Evolutionary conservation across 176 grass and related monocot species (phyloP), one percentile per base, ranked within the genome.

Genomic region (Canna indica): DNA sequence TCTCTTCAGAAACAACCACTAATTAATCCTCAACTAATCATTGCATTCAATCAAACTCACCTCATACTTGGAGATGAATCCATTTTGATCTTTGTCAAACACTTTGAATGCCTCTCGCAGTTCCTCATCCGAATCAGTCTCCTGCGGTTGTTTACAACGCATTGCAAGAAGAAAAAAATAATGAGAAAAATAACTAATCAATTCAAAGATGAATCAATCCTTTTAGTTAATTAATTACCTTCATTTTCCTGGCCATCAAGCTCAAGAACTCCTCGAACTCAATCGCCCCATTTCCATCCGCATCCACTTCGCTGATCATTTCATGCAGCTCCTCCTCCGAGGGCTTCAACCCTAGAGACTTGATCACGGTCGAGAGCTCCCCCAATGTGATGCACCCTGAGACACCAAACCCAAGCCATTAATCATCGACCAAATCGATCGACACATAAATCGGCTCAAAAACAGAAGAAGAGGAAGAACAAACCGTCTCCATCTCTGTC

Each of bases 1-100:
- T n/a, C n/a, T n/a, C n/a, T n/a, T n/a, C n/a, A n/a, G n/a, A 22
- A 22, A 52, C 50, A 53, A 1, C 41, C n/a, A 5, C 50, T 53
- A 4, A 20, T 53, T 24, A 24, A 22, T 24, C n/a, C n/a, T 53
- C 2, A 53, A 6, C 50, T 53, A 0, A 53, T n/a, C 20, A 17
- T 15, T 52, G 47, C 14, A 5, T 52, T 16, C 36, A 52, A 18
- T 18, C 47, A 5, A 36, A 24, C 62, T 47, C 78, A 84, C 83
- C 88, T 91, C 88, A 4, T 61, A 41, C 20, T 82, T 84, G 36
- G 91, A 86, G 78, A 96, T 96, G 54, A 60, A 88, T 0, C 91
- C 91, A 60, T 96, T 86, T 60, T 88, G 85, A 80, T 96, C 91
- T 81, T 84, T 96, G 69, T 96, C 91, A 77, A 96, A 96, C 7